These are phyloP conservation scores for Blastocystis sp. DNA, from an alignment of 352 stramenopile species.

Conservation along the genomic window DNA sequence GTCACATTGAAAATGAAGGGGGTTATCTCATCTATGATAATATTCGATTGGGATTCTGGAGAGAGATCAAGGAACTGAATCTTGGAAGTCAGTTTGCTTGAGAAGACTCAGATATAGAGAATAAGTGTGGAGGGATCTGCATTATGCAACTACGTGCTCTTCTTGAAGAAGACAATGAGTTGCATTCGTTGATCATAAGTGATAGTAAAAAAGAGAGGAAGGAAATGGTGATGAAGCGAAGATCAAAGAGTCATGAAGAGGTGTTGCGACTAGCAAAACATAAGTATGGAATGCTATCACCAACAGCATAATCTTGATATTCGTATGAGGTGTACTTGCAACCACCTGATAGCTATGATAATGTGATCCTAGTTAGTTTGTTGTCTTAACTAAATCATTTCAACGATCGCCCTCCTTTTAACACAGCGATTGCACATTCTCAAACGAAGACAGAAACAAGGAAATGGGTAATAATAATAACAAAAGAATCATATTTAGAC, in stretches of 20 bases:
- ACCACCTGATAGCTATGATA: no score
- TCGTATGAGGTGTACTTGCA: no score
- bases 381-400: background rate
- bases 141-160: background rate
- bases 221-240: background rate
- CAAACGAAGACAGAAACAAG: background rate
- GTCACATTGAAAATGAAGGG: constrained; percentile 33
- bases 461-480: background rate
- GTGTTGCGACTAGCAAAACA: background rate
- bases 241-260: background rate
- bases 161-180: background rate
- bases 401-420: background rate
- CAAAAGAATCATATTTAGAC: constrained; percentile 33
- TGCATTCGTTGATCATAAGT: background rate
- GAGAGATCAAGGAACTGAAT: background rate
- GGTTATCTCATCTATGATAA: constrained; percentile 28
- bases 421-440: background rate
- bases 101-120: background rate
- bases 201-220: background rate
- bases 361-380: no score
- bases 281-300: background rate
- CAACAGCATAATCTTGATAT: background rate
- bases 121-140: background rate
- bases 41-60: constrained; percentile 9
- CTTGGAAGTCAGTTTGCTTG: background rate